These are phyloP conservation scores for Gossypium raimondii DNA, from an alignment of 345 rosid species.

Conservation along the genomic window DNA sequence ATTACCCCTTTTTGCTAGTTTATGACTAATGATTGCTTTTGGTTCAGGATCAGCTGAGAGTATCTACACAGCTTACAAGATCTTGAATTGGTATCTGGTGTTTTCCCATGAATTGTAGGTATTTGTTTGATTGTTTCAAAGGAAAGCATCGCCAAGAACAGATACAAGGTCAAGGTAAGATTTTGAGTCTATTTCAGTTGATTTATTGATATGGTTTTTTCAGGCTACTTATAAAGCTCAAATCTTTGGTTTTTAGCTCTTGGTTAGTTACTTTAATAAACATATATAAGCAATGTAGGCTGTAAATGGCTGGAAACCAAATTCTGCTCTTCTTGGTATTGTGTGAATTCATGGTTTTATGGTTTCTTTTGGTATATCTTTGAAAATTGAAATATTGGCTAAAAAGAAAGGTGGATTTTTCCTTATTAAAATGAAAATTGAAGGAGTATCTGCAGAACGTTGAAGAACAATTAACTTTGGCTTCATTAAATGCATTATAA, in stretches of 20 bases:
- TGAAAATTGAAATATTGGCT: not conserved
- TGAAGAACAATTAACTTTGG: not conserved
- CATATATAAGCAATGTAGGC: no score
- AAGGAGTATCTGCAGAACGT: not conserved
- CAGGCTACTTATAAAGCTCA: not conserved
- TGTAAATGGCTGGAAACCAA: not conserved
- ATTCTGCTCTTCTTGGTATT: not conserved
- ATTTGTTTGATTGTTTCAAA: conserved; percentile 37
- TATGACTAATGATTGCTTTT: not conserved
- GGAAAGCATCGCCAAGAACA: conserved; percentile 26
- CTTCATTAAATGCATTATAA: not conserved
- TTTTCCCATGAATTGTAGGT: conserved; percentile 47
- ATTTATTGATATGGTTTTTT: conserved; percentile 5
- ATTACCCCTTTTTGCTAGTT: not conserved
- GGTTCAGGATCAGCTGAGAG: not conserved
- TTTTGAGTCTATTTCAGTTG: not conserved
- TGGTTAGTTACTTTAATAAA: no score
- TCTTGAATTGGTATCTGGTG: not conserved
- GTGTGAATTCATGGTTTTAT: not conserved
- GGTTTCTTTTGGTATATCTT: not conserved
- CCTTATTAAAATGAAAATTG: no score
- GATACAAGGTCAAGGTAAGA: conserved; percentile 44
- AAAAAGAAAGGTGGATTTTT: no score
- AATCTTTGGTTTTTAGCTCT: not conserved
- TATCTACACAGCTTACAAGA: conserved; percentile 2